phyloP scores from a whole-genome alignment of 495 filamentous ascomycete genomes.

The Talaromyces adpressus region DNA sequence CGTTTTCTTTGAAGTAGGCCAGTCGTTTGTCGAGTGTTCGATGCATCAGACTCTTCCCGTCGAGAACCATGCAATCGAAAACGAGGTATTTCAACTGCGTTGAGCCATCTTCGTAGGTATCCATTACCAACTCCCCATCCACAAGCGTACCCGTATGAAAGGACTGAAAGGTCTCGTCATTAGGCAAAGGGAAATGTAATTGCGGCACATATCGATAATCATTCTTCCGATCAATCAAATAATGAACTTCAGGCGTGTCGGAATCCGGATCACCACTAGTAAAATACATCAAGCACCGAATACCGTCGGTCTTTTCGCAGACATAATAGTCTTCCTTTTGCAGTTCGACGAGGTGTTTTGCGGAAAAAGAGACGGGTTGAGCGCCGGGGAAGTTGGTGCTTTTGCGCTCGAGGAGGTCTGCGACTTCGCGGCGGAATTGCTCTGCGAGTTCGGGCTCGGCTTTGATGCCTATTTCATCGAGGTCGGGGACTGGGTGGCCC shows the following conservation, averaged over 20 bases:
- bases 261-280: conserved; percentile 46
- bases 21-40: conserved; percentile 81
- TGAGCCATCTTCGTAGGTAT: conserved; percentile 54
- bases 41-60: conserved; percentile 66
- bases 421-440: conserved; percentile 65
- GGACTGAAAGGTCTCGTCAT: conserved; percentile 44
- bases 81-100: conserved; percentile 74
- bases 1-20: conserved; percentile 71
- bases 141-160: conserved; percentile 80
- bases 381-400: conserved; percentile 75
- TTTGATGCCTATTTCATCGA: conserved; percentile 52
- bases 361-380: conserved; percentile 86
- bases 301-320: conserved; percentile 96
- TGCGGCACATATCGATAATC: conserved; percentile 80
- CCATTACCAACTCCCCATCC: conserved; percentile 89
- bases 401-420: conserved; percentile 61
- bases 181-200: conserved; percentile 72
- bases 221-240: conserved; percentile 95
- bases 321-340: conserved; percentile 84
- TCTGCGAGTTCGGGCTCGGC: conserved; percentile 49
- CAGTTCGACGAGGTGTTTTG: conserved; percentile 70
- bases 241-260: conserved; percentile 51
- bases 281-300: conserved; percentile 89
- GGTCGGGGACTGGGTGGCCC: conserved; percentile 40
- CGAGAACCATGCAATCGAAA: conserved; percentile 85